Conservation (phyloP, 1,284 basidiomycete species). For the Austroboletus novae-zelandiae region DNA sequence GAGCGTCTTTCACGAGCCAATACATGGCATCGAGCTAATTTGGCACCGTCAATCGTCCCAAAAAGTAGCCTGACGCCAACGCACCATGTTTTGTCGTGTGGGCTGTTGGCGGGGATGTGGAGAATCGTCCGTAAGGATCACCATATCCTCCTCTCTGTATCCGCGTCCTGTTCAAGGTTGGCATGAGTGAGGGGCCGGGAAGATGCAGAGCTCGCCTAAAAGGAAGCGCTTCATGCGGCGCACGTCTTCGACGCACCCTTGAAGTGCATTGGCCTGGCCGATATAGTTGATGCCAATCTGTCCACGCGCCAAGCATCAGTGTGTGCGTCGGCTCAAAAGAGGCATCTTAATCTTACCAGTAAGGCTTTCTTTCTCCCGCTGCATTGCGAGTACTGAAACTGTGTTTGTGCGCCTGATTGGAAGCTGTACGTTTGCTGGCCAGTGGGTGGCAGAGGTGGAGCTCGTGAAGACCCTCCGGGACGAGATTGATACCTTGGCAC, state of each 20-base stretch:
- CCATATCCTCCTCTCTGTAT: conserved; percentile 81
- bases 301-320: neutral
- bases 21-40: conserved; percentile 73
- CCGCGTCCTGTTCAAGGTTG: conserved; percentile 34
- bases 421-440: conserved; percentile 70
- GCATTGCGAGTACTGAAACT: conserved; percentile 86
- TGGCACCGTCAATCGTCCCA: neutral
- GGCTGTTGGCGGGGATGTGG: conserved; percentile 63
- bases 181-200: neutral
- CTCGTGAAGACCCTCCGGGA: conserved; percentile 18
- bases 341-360: conserved; percentile 47
- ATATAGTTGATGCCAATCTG: conserved; percentile 86
- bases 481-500: too few species aligned
- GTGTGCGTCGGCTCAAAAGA: neutral
- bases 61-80: conserved; percentile 19
- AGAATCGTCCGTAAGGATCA: conserved; percentile 81
- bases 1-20: conserved; percentile 83
- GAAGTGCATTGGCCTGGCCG: conserved; percentile 58
- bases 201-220: conserved; percentile 43
- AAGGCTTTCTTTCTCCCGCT: conserved; percentile 79
- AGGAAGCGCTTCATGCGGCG: conserved; percentile 76
- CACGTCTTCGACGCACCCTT: conserved; percentile 89
- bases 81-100: conserved; percentile 79
- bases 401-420: conserved; percentile 49
- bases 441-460: conserved; percentile 56